Conservation (phyloP, 2,329 filamentous ascomycete species). For the Paecilomyces variotii region DNA sequence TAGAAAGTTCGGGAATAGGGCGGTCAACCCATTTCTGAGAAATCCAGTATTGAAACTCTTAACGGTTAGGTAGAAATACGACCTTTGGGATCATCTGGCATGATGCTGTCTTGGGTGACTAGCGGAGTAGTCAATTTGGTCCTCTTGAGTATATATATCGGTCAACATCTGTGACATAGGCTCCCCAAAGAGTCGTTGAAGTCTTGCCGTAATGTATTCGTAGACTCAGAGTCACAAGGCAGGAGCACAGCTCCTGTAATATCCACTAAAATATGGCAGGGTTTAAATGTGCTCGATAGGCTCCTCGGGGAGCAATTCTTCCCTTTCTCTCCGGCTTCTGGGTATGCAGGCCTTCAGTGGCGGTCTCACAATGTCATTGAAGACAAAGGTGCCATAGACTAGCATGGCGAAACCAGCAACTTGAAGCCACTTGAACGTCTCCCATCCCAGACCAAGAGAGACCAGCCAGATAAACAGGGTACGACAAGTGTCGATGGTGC, state of each 20-base stretch:
- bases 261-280: not conserved
- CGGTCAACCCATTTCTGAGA: not conserved
- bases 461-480: slow-evolving; percentile 98
- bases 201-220: not conserved
- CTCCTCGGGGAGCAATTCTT: slow-evolving; percentile 63
- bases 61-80: not conserved
- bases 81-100: not conserved
- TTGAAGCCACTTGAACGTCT: slow-evolving; percentile 95
- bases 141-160: not conserved
- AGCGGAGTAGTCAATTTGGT: not conserved
- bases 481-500: slow-evolving; percentile 89
- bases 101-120: not conserved
- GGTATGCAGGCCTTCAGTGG: slow-evolving; percentile 63
- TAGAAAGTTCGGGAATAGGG: not conserved
- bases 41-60: not conserved
- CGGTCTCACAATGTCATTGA: slow-evolving; percentile 86
- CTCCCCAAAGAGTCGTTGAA: not conserved
- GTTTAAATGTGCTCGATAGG: slow-evolving; percentile 63
- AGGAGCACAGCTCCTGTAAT: not conserved
- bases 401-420: slow-evolving; percentile 79
- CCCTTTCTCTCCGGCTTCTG: slow-evolving; percentile 45
- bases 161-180: not conserved
- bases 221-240: not conserved
- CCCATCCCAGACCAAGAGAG: slow-evolving; percentile 87
- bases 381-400: slow-evolving; percentile 93